phyloP scores from a whole-genome alignment of 805 yeast genomes.

The Cyberlindnera bimundalis region DNA sequence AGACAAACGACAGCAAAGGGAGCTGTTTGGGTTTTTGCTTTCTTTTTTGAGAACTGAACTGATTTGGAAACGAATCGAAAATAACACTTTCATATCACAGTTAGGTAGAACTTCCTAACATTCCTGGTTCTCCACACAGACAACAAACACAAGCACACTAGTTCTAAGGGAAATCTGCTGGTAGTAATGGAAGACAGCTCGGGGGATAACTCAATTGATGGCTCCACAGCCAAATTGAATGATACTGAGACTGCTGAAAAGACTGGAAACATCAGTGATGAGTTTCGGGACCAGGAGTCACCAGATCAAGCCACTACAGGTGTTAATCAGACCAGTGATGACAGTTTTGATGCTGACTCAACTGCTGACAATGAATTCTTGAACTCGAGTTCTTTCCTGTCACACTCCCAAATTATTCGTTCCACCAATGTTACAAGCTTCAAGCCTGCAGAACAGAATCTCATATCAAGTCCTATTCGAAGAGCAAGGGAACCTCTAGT shows the following conservation, averaged over 20 bases:
- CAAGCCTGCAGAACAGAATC: constrained; percentile 8
- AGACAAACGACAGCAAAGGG: too few relatives aligned
- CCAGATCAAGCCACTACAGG: too few relatives aligned
- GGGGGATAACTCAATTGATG: background rate
- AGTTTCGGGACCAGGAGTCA: constrained; percentile 2
- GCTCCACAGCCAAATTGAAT: background rate
- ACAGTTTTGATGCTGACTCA: constrained; percentile 1
- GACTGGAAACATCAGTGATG: constrained; percentile 8
- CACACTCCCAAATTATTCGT: constrained; percentile 27
- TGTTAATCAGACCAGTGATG: too few relatives aligned
- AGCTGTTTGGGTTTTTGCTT: too few relatives aligned
- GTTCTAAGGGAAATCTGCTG: too few relatives aligned
- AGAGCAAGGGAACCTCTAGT: constrained; percentile 7
- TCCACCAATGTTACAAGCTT: constrained; percentile 20
- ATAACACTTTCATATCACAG: too few relatives aligned
- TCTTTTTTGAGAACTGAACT: too few relatives aligned
- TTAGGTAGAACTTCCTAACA: too few relatives aligned
- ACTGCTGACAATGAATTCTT: constrained; percentile 22
- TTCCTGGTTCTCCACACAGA: too few relatives aligned
- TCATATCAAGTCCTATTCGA: constrained; percentile 23
- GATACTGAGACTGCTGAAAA: constrained; percentile 7
- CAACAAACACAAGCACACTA: too few relatives aligned
- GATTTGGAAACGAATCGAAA: too few relatives aligned
- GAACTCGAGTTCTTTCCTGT: constrained; percentile 27
- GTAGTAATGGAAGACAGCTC: background rate